phyloP scores from a whole-genome alignment of 306 rosid species.

The Gastrolobium bilobum region DNA sequence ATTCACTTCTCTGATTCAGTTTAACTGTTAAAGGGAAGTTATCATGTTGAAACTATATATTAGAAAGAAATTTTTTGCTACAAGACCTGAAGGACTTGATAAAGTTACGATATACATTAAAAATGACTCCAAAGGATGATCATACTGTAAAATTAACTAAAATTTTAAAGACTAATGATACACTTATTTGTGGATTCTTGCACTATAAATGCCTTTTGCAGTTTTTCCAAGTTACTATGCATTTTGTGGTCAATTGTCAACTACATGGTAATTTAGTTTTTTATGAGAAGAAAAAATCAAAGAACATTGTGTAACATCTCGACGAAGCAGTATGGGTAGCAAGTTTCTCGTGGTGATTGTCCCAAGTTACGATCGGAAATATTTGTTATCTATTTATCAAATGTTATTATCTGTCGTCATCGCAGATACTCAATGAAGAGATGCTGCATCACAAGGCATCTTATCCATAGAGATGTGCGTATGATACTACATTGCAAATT shows the following conservation, averaged over 20 bases:
- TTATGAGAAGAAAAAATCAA: not conserved
- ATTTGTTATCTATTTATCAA: slow-evolving; percentile 13
- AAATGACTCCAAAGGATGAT: not conserved
- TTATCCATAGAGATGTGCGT: slow-evolving; percentile 34
- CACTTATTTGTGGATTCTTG: not conserved
- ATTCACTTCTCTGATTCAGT: not conserved
- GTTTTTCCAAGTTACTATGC: not conserved
- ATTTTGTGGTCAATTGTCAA: not conserved
- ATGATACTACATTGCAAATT: slow-evolving; percentile 10
- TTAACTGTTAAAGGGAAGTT: too few relatives aligned
- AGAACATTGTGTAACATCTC: not conserved
- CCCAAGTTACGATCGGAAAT: not conserved
- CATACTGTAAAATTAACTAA: not conserved
- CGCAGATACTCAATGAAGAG: slow-evolving; percentile 19
- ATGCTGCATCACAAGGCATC: slow-evolving; percentile 2
- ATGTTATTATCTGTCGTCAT: slow-evolving; percentile 2
- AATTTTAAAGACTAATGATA: not conserved
- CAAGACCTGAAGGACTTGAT: not conserved
- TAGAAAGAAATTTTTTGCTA: not conserved
- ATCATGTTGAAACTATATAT: too few relatives aligned
- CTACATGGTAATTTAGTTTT: not conserved
- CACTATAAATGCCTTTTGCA: too few relatives aligned
- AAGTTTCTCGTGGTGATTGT: slow-evolving; percentile 3
- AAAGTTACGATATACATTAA: not conserved
- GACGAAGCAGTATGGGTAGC: not conserved